phyloP scores from a whole-genome alignment of 2,329 filamentous ascomycete genomes.

The Achaetomium macrosporum region DNA sequence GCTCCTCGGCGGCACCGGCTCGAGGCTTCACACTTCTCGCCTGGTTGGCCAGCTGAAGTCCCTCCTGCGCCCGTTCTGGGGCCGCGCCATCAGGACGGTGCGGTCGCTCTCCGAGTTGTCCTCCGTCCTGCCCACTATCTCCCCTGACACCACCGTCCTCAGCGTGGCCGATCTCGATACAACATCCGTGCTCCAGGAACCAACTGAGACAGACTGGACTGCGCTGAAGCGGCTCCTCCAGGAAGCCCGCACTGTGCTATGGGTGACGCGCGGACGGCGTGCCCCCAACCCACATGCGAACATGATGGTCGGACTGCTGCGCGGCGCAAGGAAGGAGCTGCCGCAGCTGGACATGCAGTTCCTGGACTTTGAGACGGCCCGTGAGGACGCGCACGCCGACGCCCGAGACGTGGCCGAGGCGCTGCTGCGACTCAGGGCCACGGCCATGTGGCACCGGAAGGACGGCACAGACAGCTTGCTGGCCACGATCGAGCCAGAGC shows the following conservation, averaged over 20 bases:
- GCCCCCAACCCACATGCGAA: constrained; percentile 7
- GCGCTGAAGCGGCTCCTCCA: constrained; percentile 8
- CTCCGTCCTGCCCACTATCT: not conserved
- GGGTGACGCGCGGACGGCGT: constrained; percentile 13
- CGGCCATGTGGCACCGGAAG: not conserved
- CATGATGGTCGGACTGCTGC: constrained; percentile 15
- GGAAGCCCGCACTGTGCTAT: constrained; percentile 4
- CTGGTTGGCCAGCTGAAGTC: no score
- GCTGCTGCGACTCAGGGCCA: not conserved
- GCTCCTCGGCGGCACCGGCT: constrained; percentile 19
- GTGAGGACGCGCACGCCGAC: not conserved
- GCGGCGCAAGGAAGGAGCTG: not conserved
- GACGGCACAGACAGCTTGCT: no score
- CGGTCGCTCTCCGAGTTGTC: not conserved
- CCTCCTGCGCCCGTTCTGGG: no score
- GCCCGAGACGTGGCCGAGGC: not conserved
- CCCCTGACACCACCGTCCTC: not conserved
- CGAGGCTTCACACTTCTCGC: not conserved
- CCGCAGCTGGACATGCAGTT: not conserved
- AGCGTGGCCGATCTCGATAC: constrained; percentile 9
- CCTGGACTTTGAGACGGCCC: not conserved
- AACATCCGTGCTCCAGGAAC: not conserved
- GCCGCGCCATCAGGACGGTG: not conserved
- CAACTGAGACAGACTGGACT: not conserved
- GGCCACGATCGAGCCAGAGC: no score